Evolutionary conservation across 2,329 filamentous ascomycete species (phyloP).

Genomic region (Rutstroemia sydowiana): DNA sequence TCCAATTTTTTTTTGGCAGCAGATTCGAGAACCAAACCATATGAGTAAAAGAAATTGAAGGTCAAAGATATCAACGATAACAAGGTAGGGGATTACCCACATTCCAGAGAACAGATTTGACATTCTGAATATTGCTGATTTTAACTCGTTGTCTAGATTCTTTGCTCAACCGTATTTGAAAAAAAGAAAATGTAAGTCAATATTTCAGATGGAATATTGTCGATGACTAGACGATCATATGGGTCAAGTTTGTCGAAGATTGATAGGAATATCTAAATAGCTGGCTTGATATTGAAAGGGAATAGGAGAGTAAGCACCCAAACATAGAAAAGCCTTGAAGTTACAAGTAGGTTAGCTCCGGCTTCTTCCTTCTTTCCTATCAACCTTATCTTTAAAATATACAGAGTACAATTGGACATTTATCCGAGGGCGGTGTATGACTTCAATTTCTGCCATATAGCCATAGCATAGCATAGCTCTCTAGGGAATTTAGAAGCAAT

Average conservation of each 20-base stretch:
- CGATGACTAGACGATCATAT: neutral
- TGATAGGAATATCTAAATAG: too few relatives aligned
- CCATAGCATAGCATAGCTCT: too few relatives aligned
- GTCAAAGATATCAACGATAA: too few relatives aligned
- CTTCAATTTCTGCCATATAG: neutral
- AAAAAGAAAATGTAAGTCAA: neutral
- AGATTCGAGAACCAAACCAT: too few relatives aligned
- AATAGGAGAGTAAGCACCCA: constrained; percentile 5
- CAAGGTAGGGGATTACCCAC: constrained; percentile 21
- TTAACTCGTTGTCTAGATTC: neutral
- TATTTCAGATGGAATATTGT: neutral
- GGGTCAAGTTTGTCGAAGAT: neutral
- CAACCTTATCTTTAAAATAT: too few relatives aligned
- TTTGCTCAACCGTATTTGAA: neutral
- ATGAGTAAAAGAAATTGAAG: too few relatives aligned
- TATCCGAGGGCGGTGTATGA: constrained; percentile 1
- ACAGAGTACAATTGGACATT: constrained; percentile 6
- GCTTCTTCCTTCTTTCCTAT: constrained; percentile 2
- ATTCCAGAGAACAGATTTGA: constrained; percentile 32
- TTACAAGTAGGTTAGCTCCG: constrained; percentile 7
- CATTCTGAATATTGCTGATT: constrained; percentile 18
- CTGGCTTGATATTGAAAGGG: constrained; percentile 8
- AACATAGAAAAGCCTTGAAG: constrained; percentile 5
- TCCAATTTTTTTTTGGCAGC: too few relatives aligned
- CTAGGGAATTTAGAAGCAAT: too few relatives aligned